A percentile compares a stretch with the other conserved stretches of the same genome.
phyloP scores from a whole-genome alignment of 176 grass and related monocot genomes.

The Rhipidocladum racemiflorum region DNA sequence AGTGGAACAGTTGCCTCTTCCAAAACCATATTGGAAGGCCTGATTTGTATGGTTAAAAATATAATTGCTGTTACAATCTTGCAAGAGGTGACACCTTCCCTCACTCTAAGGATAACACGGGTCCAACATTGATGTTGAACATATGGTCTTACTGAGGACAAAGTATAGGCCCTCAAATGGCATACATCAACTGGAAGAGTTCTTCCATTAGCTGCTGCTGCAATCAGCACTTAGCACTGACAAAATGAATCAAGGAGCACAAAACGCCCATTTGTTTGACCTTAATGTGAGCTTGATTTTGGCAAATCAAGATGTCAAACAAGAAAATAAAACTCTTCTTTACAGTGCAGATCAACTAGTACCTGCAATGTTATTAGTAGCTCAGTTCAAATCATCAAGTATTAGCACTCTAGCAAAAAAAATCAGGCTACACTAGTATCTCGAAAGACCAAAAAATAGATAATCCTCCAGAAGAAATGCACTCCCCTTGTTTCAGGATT shows the following conservation, averaged over 20 bases:
- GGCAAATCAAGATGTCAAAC: slow-evolving; percentile 49
- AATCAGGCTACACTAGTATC: slow-evolving; percentile 20
- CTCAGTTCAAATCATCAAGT: slow-evolving; percentile 39
- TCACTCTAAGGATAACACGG: slow-evolving; percentile 27
- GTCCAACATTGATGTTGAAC: slow-evolving; percentile 31
- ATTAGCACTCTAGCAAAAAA: slow-evolving; percentile 15
- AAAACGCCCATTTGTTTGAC: slow-evolving; percentile 42
- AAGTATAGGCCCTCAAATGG: slow-evolving; percentile 24
- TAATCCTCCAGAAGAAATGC: slow-evolving; percentile 15
- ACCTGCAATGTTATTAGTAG: slow-evolving; percentile 57
- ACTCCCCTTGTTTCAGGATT: not conserved
- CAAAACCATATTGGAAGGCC: slow-evolving; percentile 28
- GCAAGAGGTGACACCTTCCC: slow-evolving; percentile 16
- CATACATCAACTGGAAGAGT: slow-evolving; percentile 25
- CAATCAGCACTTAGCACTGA: slow-evolving; percentile 26
- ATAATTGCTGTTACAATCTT: slow-evolving; percentile 30
- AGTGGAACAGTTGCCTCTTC: slow-evolving; percentile 18
- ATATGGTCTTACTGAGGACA: slow-evolving; percentile 39
- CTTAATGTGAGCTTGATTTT: slow-evolving; percentile 46
- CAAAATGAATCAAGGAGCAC: slow-evolving; percentile 29
- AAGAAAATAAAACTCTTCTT: slow-evolving; percentile 48
- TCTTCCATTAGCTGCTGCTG: slow-evolving; percentile 14
- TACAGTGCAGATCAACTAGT: slow-evolving; percentile 39
- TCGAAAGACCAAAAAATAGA: slow-evolving; percentile 11
- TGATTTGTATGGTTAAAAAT: slow-evolving; percentile 35